These are phyloP conservation scores for Dactylella cylindrospora DNA, from an alignment of 2,329 filamentous ascomycete genomes.

Conservation along the genomic window DNA sequence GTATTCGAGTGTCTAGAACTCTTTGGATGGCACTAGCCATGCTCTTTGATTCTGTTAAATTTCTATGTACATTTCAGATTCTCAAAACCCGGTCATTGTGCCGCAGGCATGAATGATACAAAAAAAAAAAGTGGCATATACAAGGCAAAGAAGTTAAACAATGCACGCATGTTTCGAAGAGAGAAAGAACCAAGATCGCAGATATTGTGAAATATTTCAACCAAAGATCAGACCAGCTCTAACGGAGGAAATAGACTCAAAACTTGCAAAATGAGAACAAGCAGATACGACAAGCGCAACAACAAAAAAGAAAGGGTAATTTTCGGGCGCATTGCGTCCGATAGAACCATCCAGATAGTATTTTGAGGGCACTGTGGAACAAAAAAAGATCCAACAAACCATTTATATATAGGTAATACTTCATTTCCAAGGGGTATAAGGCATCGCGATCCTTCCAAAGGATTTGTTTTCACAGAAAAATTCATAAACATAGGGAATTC, in stretches of 20 bases:
- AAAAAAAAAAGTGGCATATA: background rate
- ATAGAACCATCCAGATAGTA: background rate
- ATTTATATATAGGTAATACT: too few relatives aligned
- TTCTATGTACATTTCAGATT: conserved; percentile 24
- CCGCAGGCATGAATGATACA: background rate
- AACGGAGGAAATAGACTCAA: conserved; percentile 2
- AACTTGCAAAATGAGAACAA: background rate
- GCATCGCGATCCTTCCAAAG: conserved; percentile 24
- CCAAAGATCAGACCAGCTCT: too few relatives aligned
- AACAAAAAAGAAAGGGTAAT: background rate
- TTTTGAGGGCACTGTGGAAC: background rate
- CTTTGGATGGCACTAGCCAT: too few relatives aligned
- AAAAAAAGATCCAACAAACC: background rate
- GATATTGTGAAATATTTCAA: background rate
- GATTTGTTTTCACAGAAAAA: background rate
- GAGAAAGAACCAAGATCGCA: too few relatives aligned
- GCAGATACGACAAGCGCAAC: background rate
- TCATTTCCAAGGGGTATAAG: conserved; percentile 35
- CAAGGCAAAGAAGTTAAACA: background rate
- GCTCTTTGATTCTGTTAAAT: too few relatives aligned
- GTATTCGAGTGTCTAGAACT: too few relatives aligned
- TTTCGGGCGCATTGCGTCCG: background rate
- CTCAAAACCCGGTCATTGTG: conserved; percentile 19
- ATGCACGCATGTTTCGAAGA: too few relatives aligned
- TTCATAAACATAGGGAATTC: conserved; percentile 39